Percentiles rank a stretch among this genome's conserved stretches.
Conservation (phyloP, 2,329 filamentous ascomycete species). For the Magnaporthiopsis rhizophila region DNA sequence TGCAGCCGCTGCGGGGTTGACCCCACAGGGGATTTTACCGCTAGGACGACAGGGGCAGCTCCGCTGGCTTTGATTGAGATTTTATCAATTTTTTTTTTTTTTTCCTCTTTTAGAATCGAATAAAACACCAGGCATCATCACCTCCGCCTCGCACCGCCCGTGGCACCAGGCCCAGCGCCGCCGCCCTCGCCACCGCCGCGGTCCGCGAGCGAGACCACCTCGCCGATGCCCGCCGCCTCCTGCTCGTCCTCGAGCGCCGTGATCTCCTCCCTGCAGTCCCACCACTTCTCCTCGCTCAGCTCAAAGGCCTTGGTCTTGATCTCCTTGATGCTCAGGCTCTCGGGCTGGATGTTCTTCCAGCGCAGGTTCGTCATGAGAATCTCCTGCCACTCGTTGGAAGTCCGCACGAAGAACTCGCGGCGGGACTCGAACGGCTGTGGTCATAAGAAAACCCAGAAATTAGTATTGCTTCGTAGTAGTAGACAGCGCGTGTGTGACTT, state of each 20-base stretch:
- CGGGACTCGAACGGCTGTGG: conserved; percentile 76
- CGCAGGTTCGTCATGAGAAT: conserved; percentile 68
- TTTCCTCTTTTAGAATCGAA: not conserved
- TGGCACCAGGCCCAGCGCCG: conserved; percentile 25
- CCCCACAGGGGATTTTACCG: not conserved
- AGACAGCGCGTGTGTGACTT: not conserved
- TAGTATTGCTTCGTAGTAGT: not conserved
- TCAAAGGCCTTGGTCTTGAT: conserved; percentile 87
- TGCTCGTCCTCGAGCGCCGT: conserved; percentile 89
- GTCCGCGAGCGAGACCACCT: conserved; percentile 83
- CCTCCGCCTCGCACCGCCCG: conserved; percentile 10
- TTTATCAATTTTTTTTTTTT: not conserved
- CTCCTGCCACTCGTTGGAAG: conserved; percentile 85
- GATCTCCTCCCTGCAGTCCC: conserved; percentile 94
- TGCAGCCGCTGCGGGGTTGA: not conserved
- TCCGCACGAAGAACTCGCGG: conserved; percentile 85
- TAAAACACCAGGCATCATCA: conserved; percentile 8
- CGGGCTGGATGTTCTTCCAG: conserved; percentile 57
- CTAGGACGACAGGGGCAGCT: not conserved
- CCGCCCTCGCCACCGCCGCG: conserved; percentile 49
- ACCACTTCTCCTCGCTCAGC: conserved; percentile 94
- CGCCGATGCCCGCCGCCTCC: conserved; percentile 88
- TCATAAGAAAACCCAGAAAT: conserved; percentile 9
- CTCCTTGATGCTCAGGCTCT: conserved; percentile 75
- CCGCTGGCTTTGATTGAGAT: not conserved